These are phyloP conservation scores for Viola odorata DNA, from an alignment of 345 rosid genomes.

Conservation along the genomic window DNA sequence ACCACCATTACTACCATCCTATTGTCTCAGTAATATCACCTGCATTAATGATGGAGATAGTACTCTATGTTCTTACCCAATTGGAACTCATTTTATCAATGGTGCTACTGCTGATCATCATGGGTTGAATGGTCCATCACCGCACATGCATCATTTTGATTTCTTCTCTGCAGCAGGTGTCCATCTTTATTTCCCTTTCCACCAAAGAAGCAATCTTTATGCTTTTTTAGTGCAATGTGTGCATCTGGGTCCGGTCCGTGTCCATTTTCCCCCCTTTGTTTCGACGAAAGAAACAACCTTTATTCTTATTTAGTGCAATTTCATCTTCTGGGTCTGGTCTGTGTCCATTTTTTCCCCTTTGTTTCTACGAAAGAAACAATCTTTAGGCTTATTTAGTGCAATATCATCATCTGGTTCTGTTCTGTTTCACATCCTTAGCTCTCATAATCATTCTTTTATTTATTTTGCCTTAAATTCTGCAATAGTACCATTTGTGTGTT, in stretches of 20 bases:
- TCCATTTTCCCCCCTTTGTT: conserved; percentile 5
- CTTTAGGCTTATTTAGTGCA: no score
- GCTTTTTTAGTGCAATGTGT: no score
- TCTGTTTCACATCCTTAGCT: no score
- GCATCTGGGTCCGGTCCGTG: no score
- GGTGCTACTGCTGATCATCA: conserved; percentile 14
- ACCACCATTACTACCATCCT: conserved; percentile 12
- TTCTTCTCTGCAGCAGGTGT: conserved; percentile 27
- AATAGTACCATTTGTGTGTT: neutral
- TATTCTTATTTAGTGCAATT: neutral
- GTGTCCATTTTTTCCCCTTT: no score
- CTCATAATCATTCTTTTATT: neutral
- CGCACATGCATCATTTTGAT: conserved; percentile 25
- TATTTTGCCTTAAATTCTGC: conserved; percentile 17
- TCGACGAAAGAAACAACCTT: conserved; percentile 18
- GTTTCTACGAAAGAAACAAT: no score
- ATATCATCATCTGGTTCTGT: no score
- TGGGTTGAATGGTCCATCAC: conserved; percentile 16
- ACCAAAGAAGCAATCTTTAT: neutral
- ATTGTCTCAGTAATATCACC: conserved; percentile 6
- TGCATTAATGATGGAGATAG: no score
- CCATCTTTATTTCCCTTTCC: neutral
- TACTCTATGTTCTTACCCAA: no score
- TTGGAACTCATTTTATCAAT: conserved; percentile 2
- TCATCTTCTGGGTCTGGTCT: no score